Evolutionary conservation across 192 early-diverging fungal species (phyloP).

Genomic region (Gamsiella multidivaricata): DNA sequence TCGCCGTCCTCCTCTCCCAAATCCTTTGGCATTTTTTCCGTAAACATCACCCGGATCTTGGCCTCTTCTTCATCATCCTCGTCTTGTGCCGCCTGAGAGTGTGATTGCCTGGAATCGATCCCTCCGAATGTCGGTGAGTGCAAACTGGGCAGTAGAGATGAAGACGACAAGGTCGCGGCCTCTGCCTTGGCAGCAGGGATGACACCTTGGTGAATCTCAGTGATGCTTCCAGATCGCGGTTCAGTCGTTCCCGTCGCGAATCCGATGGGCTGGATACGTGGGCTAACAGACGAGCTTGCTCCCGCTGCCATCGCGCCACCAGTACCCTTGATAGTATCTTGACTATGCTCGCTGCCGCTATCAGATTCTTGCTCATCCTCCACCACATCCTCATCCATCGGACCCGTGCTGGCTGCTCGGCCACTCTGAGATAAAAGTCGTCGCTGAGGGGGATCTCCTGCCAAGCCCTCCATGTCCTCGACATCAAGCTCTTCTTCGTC

Average conservation of each 20-base stretch:
- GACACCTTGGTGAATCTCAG: constrained; percentile 24
- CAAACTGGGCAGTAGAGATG: no score
- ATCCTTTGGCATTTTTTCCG: constrained; percentile 50
- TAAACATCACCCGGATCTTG: constrained; percentile 35
- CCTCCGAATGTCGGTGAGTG: neutral
- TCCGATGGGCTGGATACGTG: constrained; percentile 16
- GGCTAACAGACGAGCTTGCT: constrained; percentile 3
- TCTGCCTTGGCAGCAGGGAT: neutral
- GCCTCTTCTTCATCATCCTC: constrained; percentile 17
- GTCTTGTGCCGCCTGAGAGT: neutral
- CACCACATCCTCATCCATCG: constrained; percentile 22
- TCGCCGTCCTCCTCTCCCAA: constrained; percentile 32
- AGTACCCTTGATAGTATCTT: neutral
- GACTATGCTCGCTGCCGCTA: constrained; percentile 2
- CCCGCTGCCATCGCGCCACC: neutral
- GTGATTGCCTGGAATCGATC: neutral
- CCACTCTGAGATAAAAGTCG: neutral
- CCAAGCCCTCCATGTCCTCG: constrained; percentile 21
- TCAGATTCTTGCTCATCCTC: constrained; percentile 4
- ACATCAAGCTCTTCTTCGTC: neutral
- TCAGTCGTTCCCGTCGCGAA: constrained; percentile 34
- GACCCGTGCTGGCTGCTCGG: constrained; percentile 3
- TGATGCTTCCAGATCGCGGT: constrained; percentile 30
- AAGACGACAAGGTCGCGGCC: neutral
- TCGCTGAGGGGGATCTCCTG: neutral